A percentile compares a stretch with the other conserved stretches of the same genome.
These are phyloP conservation scores for Triglochin maritima DNA, from an alignment of 106 monocot species.

Conservation along the genomic window DNA sequence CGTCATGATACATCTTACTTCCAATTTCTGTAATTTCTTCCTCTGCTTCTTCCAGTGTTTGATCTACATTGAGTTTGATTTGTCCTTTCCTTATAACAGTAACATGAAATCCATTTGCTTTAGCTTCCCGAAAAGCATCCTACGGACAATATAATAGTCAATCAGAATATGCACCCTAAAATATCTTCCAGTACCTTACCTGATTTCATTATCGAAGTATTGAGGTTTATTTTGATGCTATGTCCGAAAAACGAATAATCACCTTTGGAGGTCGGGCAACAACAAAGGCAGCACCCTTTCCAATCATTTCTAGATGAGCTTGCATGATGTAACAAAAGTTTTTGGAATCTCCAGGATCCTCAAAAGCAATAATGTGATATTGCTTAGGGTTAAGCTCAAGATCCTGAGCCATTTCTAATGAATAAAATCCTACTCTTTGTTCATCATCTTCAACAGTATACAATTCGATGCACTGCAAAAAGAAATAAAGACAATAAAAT, in stretches of 20 bases:
- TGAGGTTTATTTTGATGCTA: too few relatives aligned
- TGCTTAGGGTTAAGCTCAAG: conserved; percentile 78
- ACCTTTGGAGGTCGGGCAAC: conserved; percentile 85
- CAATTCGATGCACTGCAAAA: conserved; percentile 67
- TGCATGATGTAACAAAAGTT: conserved; percentile 77
- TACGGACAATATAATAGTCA: conserved; percentile 7
- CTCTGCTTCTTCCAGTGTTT: conserved; percentile 75
- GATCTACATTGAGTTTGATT: conserved; percentile 61
- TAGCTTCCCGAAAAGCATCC: conserved; percentile 81
- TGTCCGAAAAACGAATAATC: background rate
- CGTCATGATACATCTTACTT: conserved; percentile 77
- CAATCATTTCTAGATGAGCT: conserved; percentile 65
- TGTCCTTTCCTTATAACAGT: conserved; percentile 68
- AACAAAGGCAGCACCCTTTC: conserved; percentile 69
- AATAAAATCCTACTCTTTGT: conserved; percentile 72
- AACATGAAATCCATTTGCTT: conserved; percentile 55
- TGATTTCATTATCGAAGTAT: too few relatives aligned
- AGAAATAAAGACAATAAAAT: background rate
- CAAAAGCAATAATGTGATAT: conserved; percentile 81
- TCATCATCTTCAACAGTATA: conserved; percentile 54
- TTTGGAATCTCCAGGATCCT: conserved; percentile 69
- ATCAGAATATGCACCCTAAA: background rate
- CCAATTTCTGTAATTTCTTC: conserved; percentile 61
- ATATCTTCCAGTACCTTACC: too few relatives aligned
- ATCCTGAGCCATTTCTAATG: conserved; percentile 76